Evolutionary conservation across 495 filamentous ascomycete species (phyloP).

Genomic region (Margaritispora aquatica): DNA sequence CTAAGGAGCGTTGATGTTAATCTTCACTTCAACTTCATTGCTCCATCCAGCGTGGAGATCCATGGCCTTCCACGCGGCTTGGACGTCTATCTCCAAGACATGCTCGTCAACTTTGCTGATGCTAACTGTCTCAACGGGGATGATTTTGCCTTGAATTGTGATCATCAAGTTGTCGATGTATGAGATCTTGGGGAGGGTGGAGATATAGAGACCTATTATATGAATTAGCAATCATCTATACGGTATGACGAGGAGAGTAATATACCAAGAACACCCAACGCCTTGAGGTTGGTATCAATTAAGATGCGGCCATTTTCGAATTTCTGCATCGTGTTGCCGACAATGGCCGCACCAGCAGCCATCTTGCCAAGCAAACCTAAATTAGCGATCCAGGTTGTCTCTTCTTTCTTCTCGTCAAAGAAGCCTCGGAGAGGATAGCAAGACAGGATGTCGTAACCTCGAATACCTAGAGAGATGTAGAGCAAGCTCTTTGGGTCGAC

Average conservation of each 20-base stretch:
- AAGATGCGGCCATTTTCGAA: constrained; percentile 54
- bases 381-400: constrained; percentile 47
- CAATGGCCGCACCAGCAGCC: constrained; percentile 76
- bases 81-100: constrained; percentile 73
- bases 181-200: constrained; percentile 50
- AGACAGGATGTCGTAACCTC: constrained; percentile 78
- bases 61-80: constrained; percentile 72
- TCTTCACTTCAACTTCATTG: constrained; percentile 72
- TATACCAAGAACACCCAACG: constrained; percentile 69
- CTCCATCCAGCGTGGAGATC: constrained; percentile 68
- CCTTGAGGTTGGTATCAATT: constrained; percentile 66
- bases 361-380: constrained; percentile 84
- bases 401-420: constrained; percentile 31
- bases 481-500: constrained; percentile 38
- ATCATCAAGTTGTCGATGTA: constrained; percentile 68
- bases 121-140: constrained; percentile 60
- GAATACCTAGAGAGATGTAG: constrained; percentile 49
- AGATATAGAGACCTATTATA: constrained; percentile 61
- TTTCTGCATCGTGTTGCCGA: constrained; percentile 48
- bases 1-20: constrained; percentile 40
- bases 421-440: constrained; percentile 60
- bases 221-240: neutral
- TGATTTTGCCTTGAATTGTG: constrained; percentile 60
- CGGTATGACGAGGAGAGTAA: constrained; percentile 14
- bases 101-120: constrained; percentile 45